Evolutionary conservation across 2,329 filamentous ascomycete species (phyloP).

Genomic region (Nemania sp.): DNA sequence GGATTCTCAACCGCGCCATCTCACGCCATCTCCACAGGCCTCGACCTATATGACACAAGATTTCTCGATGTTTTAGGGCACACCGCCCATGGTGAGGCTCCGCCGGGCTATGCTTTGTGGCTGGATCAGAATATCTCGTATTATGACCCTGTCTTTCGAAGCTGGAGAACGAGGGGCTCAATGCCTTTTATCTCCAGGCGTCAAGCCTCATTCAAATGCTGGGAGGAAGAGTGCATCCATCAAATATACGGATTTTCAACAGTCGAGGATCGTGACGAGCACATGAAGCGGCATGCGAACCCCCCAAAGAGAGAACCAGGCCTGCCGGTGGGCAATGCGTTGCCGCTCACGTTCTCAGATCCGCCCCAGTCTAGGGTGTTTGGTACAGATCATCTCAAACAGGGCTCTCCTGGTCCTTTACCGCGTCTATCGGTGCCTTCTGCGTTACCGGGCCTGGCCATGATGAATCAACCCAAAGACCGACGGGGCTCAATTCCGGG

Average conservation of each 20-base stretch:
- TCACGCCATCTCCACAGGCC: slow-evolving; percentile 40
- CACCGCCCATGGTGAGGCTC: slow-evolving; percentile 46
- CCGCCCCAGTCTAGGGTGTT: slow-evolving; percentile 40
- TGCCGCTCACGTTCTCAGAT: slow-evolving; percentile 45
- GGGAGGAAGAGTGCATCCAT: slow-evolving; percentile 58
- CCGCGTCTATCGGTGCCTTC: slow-evolving; percentile 45
- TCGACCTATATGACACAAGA: slow-evolving; percentile 49
- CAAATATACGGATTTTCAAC: slow-evolving; percentile 63
- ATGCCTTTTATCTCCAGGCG: slow-evolving; percentile 44
- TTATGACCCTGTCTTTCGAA: slow-evolving; percentile 53
- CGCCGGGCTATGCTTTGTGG: slow-evolving; percentile 56
- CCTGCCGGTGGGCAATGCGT: slow-evolving; percentile 46
- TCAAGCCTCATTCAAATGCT: slow-evolving; percentile 57
- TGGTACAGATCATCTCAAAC: slow-evolving; percentile 42
- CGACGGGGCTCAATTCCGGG: slow-evolving; percentile 46
- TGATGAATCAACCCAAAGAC: slow-evolving; percentile 44
- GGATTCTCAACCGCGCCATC: slow-evolving; percentile 15
- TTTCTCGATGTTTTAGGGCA: slow-evolving; percentile 47
- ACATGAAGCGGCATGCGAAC: slow-evolving; percentile 52
- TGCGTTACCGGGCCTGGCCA: slow-evolving; percentile 44
- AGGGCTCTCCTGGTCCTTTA: slow-evolving; percentile 47
- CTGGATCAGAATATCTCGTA: slow-evolving; percentile 56
- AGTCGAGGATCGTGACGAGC: slow-evolving; percentile 56
- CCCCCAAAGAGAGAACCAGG: slow-evolving; percentile 52
- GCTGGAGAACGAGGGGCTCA: slow-evolving; percentile 46